A percentile compares a stretch with the other conserved stretches of the same genome.
phyloP scores from a whole-genome alignment of 2,329 filamentous ascomycete genomes.

The Pestalotiopsis fici region DNA sequence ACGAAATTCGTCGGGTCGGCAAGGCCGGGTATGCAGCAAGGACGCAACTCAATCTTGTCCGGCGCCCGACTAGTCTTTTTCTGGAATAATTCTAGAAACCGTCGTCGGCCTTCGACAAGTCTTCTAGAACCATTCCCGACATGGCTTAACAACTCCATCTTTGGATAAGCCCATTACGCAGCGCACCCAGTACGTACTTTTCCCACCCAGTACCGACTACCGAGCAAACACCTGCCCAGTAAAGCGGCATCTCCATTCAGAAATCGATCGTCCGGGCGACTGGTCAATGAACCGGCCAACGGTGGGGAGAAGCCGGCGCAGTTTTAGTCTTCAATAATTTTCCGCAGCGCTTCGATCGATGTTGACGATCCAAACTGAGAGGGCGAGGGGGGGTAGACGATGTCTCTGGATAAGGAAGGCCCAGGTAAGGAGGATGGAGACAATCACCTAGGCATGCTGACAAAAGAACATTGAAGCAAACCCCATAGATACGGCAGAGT shows the following conservation, averaged over 20 bases:
- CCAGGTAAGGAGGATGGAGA: background rate
- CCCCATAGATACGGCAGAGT: background rate
- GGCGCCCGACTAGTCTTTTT: background rate
- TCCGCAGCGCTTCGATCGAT: background rate
- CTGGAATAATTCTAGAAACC: background rate
- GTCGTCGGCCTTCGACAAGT: background rate
- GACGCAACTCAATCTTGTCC: slow-evolving; percentile 1
- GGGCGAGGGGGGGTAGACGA: background rate
- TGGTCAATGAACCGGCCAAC: background rate
- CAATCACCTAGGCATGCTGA: background rate
- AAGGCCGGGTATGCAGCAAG: background rate
- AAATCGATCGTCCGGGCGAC: background rate
- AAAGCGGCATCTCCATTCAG: slow-evolving; percentile 3
- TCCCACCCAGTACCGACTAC: background rate
- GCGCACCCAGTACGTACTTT: background rate
- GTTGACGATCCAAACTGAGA: background rate
- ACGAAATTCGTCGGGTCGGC: background rate
- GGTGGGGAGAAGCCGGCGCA: background rate
- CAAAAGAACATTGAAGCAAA: background rate
- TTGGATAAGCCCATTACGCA: background rate
- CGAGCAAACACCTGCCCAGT: background rate
- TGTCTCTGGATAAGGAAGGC: background rate
- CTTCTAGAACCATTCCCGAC: background rate
- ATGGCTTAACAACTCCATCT: background rate
- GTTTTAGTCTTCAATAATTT: background rate